A percentile compares a stretch with the other conserved stretches of the same genome.
Evolutionary conservation across 345 rosid species (phyloP).

Genomic region (Brassica napus): DNA sequence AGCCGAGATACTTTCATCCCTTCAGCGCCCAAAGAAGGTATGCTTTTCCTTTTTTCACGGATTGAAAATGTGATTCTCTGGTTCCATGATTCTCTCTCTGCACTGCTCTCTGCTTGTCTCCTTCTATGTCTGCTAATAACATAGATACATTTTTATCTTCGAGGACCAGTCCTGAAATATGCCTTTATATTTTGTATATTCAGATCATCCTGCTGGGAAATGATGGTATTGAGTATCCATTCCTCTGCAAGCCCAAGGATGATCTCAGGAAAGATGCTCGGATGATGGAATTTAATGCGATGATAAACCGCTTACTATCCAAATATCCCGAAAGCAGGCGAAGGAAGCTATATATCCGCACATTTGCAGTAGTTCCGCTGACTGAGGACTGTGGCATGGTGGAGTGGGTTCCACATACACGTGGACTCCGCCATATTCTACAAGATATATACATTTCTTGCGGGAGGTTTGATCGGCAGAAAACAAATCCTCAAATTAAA

Average conservation of each 20-base stretch:
- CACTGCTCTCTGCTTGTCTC: conserved; percentile 13
- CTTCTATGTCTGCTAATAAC: not conserved
- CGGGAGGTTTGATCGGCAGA: conserved; percentile 89
- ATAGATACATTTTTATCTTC: conserved; percentile 13
- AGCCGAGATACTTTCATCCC: conserved; percentile 97
- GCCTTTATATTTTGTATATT: conserved; percentile 20
- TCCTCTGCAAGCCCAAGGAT: conserved; percentile 98
- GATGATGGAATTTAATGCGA: conserved; percentile 99
- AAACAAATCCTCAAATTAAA: conserved; percentile 87
- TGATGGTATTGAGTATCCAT: conserved; percentile 90
- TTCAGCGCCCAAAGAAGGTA: conserved; percentile 93
- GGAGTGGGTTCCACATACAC: conserved; percentile 98
- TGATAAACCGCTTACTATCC: conserved; percentile 86
- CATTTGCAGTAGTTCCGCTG: conserved; percentile 93
- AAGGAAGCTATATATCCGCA: conserved; percentile 89
- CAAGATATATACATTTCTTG: conserved; percentile 79
- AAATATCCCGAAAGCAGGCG: conserved; percentile 95
- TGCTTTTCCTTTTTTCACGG: conserved; percentile 3
- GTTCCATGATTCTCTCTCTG: not conserved
- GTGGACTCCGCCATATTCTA: conserved; percentile 90
- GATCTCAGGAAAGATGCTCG: conserved; percentile 99
- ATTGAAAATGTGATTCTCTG: not conserved
- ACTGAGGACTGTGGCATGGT: conserved; percentile 99
- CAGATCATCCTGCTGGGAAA: conserved; percentile 90
- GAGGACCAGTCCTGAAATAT: conserved; percentile 6